phyloP scores from a whole-genome alignment of 1,284 basidiomycete genomes.

The Ceratobasidium sp. region DNA sequence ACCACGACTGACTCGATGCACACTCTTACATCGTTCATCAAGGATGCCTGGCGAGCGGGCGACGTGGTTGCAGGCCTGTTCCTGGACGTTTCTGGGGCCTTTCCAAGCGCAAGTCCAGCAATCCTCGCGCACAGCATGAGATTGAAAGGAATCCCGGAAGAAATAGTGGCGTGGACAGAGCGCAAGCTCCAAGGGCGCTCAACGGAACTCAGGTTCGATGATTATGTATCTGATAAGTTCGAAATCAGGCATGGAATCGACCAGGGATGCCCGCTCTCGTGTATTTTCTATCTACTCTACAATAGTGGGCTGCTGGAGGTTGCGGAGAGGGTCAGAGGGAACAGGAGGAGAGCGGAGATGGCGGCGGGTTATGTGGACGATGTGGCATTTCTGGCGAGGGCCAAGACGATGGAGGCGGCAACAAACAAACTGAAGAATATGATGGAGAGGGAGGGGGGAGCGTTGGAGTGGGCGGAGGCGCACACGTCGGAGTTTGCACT shows the following conservation, averaged over 20 bases:
- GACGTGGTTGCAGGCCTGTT: constrained; percentile 45
- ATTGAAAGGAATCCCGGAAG: constrained; percentile 53
- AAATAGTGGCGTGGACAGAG: constrained; percentile 48
- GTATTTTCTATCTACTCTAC: constrained; percentile 22
- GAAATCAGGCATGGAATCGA: constrained; percentile 54
- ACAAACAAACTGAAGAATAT: background rate
- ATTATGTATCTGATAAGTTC: constrained; percentile 50
- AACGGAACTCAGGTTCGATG: constrained; percentile 9
- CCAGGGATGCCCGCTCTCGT: constrained; percentile 58
- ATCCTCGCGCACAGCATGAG: constrained; percentile 56
- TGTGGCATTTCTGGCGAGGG: constrained; percentile 28
- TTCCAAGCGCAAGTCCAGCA: constrained; percentile 54
- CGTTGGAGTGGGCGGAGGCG: background rate
- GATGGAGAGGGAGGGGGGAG: constrained; percentile 26
- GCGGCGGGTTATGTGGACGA: constrained; percentile 46
- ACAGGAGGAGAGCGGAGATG: background rate
- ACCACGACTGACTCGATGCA: constrained; percentile 45
- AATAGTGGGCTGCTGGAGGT: background rate
- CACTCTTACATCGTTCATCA: constrained; percentile 31
- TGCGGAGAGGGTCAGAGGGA: background rate
- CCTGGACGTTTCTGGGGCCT: constrained; percentile 52
- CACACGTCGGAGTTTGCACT: constrained; percentile 13
- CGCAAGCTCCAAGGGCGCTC: constrained; percentile 48
- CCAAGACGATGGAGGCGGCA: background rate
- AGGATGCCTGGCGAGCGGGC: constrained; percentile 47